Evolutionary conservation across 1,284 basidiomycete species (phyloP).

Genomic region (Irpex sp.): DNA sequence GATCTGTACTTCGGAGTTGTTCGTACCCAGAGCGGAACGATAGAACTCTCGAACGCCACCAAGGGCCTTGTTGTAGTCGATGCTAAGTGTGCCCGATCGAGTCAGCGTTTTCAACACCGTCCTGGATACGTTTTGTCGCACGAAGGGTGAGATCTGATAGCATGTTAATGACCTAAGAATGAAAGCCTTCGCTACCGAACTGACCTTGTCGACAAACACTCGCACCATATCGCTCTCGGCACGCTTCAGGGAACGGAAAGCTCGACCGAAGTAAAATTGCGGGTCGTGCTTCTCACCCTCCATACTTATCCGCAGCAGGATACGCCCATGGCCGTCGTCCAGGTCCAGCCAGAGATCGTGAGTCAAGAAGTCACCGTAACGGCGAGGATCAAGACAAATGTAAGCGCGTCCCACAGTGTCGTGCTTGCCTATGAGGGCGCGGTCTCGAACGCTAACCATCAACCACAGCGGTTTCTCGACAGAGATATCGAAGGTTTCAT

Average conservation of each 20-base stretch:
- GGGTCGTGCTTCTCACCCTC: conserved; percentile 99
- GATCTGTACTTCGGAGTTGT: conserved; percentile 70
- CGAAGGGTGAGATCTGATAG: conserved; percentile 89
- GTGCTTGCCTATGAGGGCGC: conserved; percentile 86
- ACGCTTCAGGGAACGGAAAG: conserved; percentile 91
- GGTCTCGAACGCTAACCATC: conserved; percentile 92
- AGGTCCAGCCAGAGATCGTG: conserved; percentile 93
- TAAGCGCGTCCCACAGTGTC: conserved; percentile 92
- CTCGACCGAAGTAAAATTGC: conserved; percentile 96
- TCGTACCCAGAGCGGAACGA: conserved; percentile 63
- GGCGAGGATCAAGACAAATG: conserved; percentile 86
- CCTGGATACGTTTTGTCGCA: conserved; percentile 87
- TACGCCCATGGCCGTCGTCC: conserved; percentile 77
- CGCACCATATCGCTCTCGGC: conserved; percentile 96
- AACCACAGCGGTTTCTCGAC: conserved; percentile 91
- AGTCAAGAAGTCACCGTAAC: conserved; percentile 86
- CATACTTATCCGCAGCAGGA: conserved; percentile 92
- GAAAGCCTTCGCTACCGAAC: conserved; percentile 15
- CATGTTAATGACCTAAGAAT: not conserved
- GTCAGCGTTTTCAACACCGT: conserved; percentile 73
- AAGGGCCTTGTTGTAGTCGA: conserved; percentile 84
- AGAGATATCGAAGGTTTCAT: conserved; percentile 95
- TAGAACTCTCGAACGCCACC: conserved; percentile 82
- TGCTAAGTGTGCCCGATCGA: conserved; percentile 55
- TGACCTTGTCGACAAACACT: conserved; percentile 94